Conservation (phyloP, 2,329 filamentous ascomycete species). For the Trichophyton equinum region DNA sequence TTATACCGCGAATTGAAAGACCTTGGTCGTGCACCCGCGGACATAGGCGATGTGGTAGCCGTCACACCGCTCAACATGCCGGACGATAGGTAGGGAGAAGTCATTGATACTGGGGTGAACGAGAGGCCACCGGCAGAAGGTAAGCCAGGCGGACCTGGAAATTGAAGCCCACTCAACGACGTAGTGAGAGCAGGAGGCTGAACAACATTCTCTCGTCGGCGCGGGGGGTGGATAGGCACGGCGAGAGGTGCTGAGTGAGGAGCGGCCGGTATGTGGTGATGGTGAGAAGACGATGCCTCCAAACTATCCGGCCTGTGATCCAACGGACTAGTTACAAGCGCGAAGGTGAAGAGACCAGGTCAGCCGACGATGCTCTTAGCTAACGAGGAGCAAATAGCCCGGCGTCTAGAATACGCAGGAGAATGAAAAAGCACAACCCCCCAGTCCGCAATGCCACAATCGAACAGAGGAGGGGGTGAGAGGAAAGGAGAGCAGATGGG, state of each 20-base stretch:
- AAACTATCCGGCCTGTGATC: neutral
- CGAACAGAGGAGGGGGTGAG: conserved; percentile 5
- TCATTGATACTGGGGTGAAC: conserved; percentile 16
- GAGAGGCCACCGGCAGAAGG: conserved; percentile 16
- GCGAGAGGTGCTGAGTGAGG: conserved; percentile 18
- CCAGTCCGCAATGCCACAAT: neutral
- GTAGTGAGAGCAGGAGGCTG: conserved; percentile 34
- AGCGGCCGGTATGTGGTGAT: conserved; percentile 7
- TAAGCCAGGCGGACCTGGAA: conserved; percentile 22
- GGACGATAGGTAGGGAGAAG: conserved; percentile 27
- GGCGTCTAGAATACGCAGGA: neutral
- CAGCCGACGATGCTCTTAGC: neutral
- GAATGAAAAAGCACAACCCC: neutral
- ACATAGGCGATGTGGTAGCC: conserved; percentile 26
- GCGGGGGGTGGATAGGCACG: conserved; percentile 18
- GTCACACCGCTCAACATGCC: conserved; percentile 15
- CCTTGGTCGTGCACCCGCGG: conserved; percentile 32
- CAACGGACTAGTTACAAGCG: neutral
- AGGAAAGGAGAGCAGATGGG: conserved; percentile 1
- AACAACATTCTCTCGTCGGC: conserved; percentile 32
- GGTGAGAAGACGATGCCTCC: conserved; percentile 9
- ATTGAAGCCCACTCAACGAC: conserved; percentile 27
- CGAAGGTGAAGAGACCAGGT: neutral
- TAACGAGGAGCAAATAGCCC: neutral
- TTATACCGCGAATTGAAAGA: conserved; percentile 36